A percentile compares a stretch with the other conserved stretches of the same genome.
phyloP scores from a whole-genome alignment of 805 yeast species.

The Scheffersomyces coipomensis region DNA sequence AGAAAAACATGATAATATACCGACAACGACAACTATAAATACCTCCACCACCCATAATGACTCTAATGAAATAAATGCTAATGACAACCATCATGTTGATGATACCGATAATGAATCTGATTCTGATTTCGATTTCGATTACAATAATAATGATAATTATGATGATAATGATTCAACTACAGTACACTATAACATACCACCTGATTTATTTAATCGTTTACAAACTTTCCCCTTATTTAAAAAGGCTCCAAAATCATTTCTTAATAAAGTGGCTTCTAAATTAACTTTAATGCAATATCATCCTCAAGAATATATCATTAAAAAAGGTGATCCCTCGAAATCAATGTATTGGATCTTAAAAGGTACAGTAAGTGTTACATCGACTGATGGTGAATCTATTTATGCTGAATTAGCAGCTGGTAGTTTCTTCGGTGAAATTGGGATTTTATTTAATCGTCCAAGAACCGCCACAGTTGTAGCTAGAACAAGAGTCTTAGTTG shows the following conservation, averaged over 20 bases:
- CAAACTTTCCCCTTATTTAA: constrained; percentile 60
- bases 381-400: constrained; percentile 73
- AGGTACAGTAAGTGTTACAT: constrained; percentile 74
- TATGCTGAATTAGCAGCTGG: constrained; percentile 72
- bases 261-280: constrained; percentile 55
- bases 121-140: constrained; percentile 10
- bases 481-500: constrained; percentile 61
- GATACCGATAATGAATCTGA: neutral
- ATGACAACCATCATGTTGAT: neutral
- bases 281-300: constrained; percentile 59
- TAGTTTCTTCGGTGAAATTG: constrained; percentile 76
- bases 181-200: constrained; percentile 38
- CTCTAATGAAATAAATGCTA: neutral
- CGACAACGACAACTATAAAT: neutral
- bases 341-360: constrained; percentile 80
- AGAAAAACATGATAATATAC: neutral
- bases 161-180: neutral
- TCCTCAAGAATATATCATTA: constrained; percentile 69
- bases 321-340: constrained; percentile 68
- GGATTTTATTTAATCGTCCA: constrained; percentile 71
- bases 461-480: constrained; percentile 80
- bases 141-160: constrained; percentile 10
- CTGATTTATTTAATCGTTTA: constrained; percentile 52
- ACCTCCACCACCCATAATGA: neutral
- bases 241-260: constrained; percentile 66